Evolutionary conservation across 345 rosid genomes (phyloP).

Genomic region (Salix brachista): DNA sequence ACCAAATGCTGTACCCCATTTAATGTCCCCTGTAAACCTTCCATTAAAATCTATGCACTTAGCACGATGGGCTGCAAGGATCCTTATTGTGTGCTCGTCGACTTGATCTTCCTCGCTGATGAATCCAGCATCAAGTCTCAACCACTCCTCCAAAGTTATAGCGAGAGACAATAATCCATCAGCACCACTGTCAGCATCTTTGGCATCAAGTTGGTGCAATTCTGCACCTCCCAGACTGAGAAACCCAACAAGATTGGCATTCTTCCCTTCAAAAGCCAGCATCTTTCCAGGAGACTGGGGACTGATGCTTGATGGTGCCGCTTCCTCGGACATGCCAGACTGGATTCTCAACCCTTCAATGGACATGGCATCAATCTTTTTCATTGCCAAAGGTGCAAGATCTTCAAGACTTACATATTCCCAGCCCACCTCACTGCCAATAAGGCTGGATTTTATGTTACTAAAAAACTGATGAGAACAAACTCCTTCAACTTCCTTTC

Average conservation of each 20-base stretch:
- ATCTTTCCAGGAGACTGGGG: conserved; percentile 18
- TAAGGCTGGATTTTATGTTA: conserved; percentile 6
- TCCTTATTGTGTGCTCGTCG: conserved; percentile 20
- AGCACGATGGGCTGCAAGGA: conserved; percentile 39
- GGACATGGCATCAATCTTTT: conserved; percentile 48
- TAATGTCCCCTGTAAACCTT: conserved; percentile 11
- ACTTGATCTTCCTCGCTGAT: conserved; percentile 31
- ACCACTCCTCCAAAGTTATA: conserved; percentile 61
- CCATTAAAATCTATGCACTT: conserved; percentile 30
- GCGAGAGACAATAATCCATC: conserved; percentile 43
- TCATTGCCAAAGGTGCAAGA: conserved; percentile 39
- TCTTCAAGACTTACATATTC: conserved; percentile 35
- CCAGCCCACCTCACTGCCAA: conserved; percentile 6
- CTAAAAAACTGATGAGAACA: conserved; percentile 8
- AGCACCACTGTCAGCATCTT: conserved; percentile 19
- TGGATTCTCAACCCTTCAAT: conserved; percentile 69
- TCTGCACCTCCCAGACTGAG: conserved; percentile 20
- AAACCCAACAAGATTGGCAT: conserved; percentile 7
- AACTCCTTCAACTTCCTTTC: conserved; percentile 16
- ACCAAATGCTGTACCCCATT: conserved; percentile 22
- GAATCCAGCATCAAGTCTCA: conserved; percentile 43
- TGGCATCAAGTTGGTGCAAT: conserved; percentile 18
- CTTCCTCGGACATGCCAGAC: conserved; percentile 56
- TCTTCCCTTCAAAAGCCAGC: conserved; percentile 15
- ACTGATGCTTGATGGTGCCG: conserved; percentile 43